phyloP scores from a whole-genome alignment of 2,329 filamentous ascomycete species.

The Aspergillus costaricaensis region DNA sequence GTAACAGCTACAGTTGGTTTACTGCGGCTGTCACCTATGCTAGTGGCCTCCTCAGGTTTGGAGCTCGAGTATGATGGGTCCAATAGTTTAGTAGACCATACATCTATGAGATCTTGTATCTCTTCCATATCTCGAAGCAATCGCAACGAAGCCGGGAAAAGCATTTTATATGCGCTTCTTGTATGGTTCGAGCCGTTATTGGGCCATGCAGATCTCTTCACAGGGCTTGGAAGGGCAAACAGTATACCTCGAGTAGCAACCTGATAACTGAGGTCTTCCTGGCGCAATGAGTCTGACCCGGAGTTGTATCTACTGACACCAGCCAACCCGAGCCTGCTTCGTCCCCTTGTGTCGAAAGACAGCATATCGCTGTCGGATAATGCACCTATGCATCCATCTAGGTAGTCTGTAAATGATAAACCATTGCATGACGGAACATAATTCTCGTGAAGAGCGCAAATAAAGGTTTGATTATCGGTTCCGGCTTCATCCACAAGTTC shows the following conservation, averaged over 20 bases:
- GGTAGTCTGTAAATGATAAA: constrained; percentile 69
- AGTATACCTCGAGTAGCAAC: constrained; percentile 83
- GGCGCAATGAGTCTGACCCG: constrained; percentile 68
- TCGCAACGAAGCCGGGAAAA: constrained; percentile 81
- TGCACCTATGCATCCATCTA: constrained; percentile 82
- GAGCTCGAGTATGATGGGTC: constrained; percentile 34
- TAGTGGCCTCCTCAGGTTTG: neutral
- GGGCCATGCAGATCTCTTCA: constrained; percentile 61
- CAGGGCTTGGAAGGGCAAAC: constrained; percentile 81
- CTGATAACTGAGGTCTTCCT: constrained; percentile 94
- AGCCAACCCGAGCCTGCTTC: constrained; percentile 47
- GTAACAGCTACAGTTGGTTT: constrained; percentile 21
- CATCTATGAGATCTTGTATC: constrained; percentile 65
- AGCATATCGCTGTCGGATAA: constrained; percentile 88
- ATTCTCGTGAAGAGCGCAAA: constrained; percentile 90
- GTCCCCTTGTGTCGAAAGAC: constrained; percentile 59
- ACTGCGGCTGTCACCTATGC: constrained; percentile 6
- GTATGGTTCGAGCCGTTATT: constrained; percentile 33
- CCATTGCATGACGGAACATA: constrained; percentile 78
- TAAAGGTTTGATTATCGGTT: constrained; percentile 86
- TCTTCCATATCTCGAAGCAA: constrained; percentile 84
- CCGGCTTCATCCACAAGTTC: constrained; percentile 88
- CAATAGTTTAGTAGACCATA: constrained; percentile 41
- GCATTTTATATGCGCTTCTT: constrained; percentile 80
- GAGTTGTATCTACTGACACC: constrained; percentile 55